phyloP scores from a whole-genome alignment of 2,329 filamentous ascomycete species.

The Colletotrichum agaves region DNA sequence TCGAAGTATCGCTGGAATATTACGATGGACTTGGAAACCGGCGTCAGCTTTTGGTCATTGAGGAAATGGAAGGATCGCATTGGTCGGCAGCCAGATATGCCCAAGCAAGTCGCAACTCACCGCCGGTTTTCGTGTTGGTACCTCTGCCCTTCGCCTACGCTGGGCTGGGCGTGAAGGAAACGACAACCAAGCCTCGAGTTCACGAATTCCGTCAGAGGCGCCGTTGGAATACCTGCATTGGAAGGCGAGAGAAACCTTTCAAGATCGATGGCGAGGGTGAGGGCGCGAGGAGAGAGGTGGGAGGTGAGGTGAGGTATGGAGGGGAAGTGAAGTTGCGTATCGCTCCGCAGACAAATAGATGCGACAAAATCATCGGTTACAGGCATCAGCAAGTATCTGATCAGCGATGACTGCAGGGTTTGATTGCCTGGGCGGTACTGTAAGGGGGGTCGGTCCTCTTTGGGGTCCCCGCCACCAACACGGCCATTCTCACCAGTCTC shows the following conservation, averaged over 20 bases:
- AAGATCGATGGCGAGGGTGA: background rate
- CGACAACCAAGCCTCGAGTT: conserved; percentile 18
- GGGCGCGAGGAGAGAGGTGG: background rate
- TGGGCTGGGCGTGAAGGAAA: conserved; percentile 17
- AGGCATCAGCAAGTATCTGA: conserved; percentile 30
- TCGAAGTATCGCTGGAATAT: conserved; percentile 22
- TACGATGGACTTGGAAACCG: conserved; percentile 12
- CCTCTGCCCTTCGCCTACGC: conserved; percentile 14
- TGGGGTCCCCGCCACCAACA: conserved; percentile 1
- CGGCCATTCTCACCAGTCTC: background rate
- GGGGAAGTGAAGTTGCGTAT: conserved; percentile 11
- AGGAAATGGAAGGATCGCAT: conserved; percentile 17
- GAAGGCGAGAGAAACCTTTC: background rate
- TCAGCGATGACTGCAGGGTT: conserved; percentile 12
- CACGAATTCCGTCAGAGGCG: conserved; percentile 15
- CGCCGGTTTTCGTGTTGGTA: conserved; percentile 13
- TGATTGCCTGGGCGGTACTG: conserved; percentile 9
- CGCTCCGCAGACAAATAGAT: conserved; percentile 16
- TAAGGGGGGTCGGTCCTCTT: background rate
- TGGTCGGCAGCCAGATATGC: conserved; percentile 12
- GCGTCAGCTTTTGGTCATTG: conserved; percentile 32
- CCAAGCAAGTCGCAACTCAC: conserved; percentile 31
- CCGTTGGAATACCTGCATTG: conserved; percentile 9
- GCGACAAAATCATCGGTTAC: conserved; percentile 31
- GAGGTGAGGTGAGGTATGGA: conserved; percentile 1